Conservation (phyloP, 805 yeast genomes). For the Wickerhamiella spandovensis region DNA sequence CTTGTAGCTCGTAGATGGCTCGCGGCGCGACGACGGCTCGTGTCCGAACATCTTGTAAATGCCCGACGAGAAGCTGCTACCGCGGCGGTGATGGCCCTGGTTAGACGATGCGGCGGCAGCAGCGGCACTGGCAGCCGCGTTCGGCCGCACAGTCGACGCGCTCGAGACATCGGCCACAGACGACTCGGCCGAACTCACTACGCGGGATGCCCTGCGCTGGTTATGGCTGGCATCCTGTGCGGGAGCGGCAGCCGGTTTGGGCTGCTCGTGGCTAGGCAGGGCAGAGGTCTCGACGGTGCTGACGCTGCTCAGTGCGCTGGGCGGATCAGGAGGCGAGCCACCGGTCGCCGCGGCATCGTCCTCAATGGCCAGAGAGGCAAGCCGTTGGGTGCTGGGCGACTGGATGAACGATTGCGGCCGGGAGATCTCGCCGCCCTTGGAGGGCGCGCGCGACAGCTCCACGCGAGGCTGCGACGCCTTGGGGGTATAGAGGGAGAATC, state of each 20-base stretch:
- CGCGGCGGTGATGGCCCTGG: background rate
- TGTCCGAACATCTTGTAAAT: background rate
- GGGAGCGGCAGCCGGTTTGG: background rate
- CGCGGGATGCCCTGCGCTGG: background rate
- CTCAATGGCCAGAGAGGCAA: background rate
- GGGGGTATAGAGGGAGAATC: constrained; percentile 15
- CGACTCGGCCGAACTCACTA: background rate
- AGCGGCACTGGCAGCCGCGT: background rate
- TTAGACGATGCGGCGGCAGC: background rate
- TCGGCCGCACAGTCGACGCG: background rate
- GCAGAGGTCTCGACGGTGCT: background rate
- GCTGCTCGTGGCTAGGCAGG: background rate
- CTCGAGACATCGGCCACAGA: background rate
- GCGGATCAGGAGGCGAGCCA: background rate
- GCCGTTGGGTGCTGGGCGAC: constrained; percentile 5
- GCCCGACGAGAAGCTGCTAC: background rate
- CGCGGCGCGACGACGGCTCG: background rate
- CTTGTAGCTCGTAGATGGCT: no score
- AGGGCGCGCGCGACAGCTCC: constrained; percentile 21
- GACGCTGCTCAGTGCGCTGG: background rate
- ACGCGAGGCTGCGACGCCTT: constrained; percentile 23
- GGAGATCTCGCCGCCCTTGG: constrained; percentile 24
- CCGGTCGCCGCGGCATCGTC: background rate
- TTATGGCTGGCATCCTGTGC: background rate
- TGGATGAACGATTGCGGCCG: constrained; percentile 19